Conservation (phyloP, 441 rosid species). For the Populus tomentosa region DNA sequence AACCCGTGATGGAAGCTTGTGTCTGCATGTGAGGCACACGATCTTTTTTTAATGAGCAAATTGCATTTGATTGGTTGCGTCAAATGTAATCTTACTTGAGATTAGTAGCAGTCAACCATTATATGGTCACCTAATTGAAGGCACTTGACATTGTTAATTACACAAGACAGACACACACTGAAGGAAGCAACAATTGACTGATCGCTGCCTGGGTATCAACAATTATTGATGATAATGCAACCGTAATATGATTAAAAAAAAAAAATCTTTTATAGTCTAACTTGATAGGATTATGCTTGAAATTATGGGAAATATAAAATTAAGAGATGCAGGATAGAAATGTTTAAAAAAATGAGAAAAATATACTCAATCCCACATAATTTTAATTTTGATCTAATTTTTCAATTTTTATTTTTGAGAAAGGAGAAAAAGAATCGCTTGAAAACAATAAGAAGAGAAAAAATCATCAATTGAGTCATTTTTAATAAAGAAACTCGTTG, state of each 20-base stretch:
- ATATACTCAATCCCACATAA: too few relatives aligned
- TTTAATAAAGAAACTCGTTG: too few relatives aligned
- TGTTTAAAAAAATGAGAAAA: background rate
- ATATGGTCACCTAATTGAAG: slow-evolving; percentile 13
- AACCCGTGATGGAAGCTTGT: background rate
- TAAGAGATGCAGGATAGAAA: background rate
- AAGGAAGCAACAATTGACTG: background rate
- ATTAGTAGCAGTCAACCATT: background rate
- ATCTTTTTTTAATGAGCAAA: background rate
- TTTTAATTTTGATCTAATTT: background rate
- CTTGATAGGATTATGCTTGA: background rate
- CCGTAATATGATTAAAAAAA: too few relatives aligned
- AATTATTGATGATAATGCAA: background rate
- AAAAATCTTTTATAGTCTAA: too few relatives aligned
- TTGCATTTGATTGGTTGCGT: background rate
- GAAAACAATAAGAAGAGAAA: too few relatives aligned
- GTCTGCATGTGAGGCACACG: slow-evolving; percentile 15
- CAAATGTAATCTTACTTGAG: background rate
- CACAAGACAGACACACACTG: background rate
- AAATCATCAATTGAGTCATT: too few relatives aligned
- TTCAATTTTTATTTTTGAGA: too few relatives aligned
- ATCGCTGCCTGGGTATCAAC: background rate
- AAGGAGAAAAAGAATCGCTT: too few relatives aligned
- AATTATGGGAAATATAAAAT: background rate
- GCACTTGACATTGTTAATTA: background rate